Percentiles rank a stretch among this genome's conserved stretches.
These are phyloP conservation scores for Ballota nigra DNA, from an alignment of 257 asterid species.

Conservation along the genomic window DNA sequence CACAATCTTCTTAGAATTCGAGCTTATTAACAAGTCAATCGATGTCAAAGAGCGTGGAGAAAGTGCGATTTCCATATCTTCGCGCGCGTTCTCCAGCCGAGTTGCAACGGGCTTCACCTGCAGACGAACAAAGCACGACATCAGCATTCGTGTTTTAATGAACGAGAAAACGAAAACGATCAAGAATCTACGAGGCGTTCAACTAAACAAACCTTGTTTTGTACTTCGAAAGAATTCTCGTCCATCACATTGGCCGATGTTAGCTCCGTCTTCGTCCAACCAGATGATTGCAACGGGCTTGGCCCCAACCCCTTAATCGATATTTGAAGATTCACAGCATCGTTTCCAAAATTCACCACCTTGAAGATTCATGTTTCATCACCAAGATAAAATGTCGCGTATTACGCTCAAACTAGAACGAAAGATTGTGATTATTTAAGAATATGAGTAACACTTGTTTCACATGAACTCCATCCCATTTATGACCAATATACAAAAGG, in stretches of 20 bases:
- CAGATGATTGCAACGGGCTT: slow-evolving; percentile 36
- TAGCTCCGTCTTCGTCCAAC: slow-evolving; percentile 50
- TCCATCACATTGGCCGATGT: slow-evolving; percentile 61
- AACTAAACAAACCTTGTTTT: slow-evolving; percentile 51
- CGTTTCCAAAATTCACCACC: slow-evolving; percentile 75
- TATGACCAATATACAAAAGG: too few species aligned
- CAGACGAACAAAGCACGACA: not conserved
- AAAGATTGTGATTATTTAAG: too few species aligned
- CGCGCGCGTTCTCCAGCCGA: slow-evolving; percentile 39
- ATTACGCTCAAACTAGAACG: too few species aligned
- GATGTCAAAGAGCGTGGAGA: slow-evolving; percentile 58
- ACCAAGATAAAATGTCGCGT: not conserved
- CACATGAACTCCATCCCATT: too few species aligned
- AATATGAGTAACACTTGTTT: too few species aligned
- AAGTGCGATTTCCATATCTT: slow-evolving; percentile 48
- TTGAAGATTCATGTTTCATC: slow-evolving; percentile 21
- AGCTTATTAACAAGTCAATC: slow-evolving; percentile 38
- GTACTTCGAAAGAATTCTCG: slow-evolving; percentile 67
- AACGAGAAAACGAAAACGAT: not conserved
- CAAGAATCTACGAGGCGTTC: not conserved
- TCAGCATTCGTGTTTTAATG: not conserved
- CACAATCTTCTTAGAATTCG: slow-evolving; percentile 26
- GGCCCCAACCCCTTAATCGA: slow-evolving; percentile 43
- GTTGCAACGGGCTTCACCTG: slow-evolving; percentile 58
- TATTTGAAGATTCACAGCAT: slow-evolving; percentile 42